Conservation (phyloP, 352 stramenopile genomes). For the Blastocystis hominis region DNA sequence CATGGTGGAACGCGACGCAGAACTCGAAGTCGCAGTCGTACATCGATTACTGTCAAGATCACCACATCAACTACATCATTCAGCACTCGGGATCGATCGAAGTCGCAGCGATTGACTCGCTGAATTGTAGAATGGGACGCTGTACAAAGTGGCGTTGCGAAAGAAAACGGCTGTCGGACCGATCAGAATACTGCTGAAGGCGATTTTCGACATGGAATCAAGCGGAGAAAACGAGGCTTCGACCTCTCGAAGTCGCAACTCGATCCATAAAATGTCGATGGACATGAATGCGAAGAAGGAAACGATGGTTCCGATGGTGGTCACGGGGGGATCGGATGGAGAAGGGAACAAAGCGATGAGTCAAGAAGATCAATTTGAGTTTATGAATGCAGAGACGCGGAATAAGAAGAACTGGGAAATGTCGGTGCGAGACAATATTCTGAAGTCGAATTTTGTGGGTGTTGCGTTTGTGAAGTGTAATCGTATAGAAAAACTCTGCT, state of each 20-base stretch:
- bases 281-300: neutral
- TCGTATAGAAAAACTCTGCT: neutral
- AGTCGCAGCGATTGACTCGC: neutral
- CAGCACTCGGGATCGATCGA: neutral
- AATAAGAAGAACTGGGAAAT: neutral
- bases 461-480: neutral
- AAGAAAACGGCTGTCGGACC: neutral
- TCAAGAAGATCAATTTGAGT: neutral
- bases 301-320: neutral
- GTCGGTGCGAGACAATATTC: neutral
- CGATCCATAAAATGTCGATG: neutral
- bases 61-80: neutral
- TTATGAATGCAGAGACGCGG: neutral
- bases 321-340: neutral
- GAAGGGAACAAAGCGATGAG: neutral
- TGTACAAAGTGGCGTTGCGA: neutral
- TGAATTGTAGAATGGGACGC: neutral
- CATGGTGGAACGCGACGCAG: neutral
- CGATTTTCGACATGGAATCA: neutral
- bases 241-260: neutral
- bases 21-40: neutral
- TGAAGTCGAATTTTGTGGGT: neutral
- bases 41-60: neutral
- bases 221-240: neutral
- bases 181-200: neutral